Percentiles rank a stretch among this genome's conserved stretches.
Conservation (phyloP, 495 filamentous ascomycete species). For the Penicillium atrosanguineum region DNA sequence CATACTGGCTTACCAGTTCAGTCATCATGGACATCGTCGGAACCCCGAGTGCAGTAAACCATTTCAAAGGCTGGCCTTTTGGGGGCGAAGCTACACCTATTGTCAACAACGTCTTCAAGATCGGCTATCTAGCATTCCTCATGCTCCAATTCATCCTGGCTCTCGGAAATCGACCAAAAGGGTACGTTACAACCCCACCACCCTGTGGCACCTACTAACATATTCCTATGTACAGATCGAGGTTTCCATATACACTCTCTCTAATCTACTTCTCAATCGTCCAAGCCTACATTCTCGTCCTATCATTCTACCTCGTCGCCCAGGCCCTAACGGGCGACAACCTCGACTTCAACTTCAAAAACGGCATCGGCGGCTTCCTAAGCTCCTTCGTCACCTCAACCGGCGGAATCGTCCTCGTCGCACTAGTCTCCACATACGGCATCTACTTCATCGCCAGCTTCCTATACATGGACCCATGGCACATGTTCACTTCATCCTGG, state of each 20-base stretch:
- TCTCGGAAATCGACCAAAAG: conserved; percentile 93
- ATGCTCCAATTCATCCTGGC: conserved; percentile 92
- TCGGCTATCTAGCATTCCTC: conserved; percentile 81
- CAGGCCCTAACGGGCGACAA: conserved; percentile 62
- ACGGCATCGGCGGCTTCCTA: conserved; percentile 49
- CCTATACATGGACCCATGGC: conserved; percentile 96
- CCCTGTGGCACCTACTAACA: not conserved
- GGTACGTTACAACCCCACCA: conserved; percentile 34
- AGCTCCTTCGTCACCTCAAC: conserved; percentile 70
- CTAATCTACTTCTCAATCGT: conserved; percentile 82
- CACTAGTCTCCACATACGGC: conserved; percentile 88
- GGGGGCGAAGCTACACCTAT: conserved; percentile 76
- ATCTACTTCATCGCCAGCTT: conserved; percentile 94
- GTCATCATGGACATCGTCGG: conserved; percentile 97
- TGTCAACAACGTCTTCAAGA: conserved; percentile 85
- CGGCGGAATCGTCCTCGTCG: conserved; percentile 76
- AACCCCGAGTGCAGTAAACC: conserved; percentile 50
- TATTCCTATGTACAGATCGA: conserved; percentile 48
- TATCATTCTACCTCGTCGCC: conserved; percentile 83
- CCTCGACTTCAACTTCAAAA: conserved; percentile 50
- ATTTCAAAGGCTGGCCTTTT: conserved; percentile 62
- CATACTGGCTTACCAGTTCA: conserved; percentile 90
- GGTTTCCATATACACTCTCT: conserved; percentile 67
- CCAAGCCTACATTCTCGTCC: conserved; percentile 79
- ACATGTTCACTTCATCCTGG: conserved; percentile 97